Evolutionary conservation across 2,329 filamentous ascomycete genomes (phyloP).

Genomic region (Aspergillus hortae): DNA sequence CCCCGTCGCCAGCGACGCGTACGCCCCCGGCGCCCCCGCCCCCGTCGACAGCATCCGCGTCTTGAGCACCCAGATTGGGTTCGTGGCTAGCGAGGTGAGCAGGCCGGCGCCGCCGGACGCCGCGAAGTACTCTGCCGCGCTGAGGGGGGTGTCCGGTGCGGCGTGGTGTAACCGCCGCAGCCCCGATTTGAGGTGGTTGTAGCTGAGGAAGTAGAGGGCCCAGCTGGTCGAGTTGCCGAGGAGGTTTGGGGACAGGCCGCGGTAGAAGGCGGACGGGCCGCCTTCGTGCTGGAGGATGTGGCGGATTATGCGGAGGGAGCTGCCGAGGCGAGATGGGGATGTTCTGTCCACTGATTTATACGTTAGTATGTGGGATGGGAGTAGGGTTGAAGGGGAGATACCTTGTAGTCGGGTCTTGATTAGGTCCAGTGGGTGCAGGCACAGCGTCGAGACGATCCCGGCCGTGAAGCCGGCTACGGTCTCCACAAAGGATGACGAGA

Average conservation of each 20-base stretch:
- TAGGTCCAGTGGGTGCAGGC: constrained; percentile 88
- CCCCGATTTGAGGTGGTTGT: constrained; percentile 57
- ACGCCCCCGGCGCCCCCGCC: constrained; percentile 69
- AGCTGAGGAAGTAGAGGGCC: constrained; percentile 86
- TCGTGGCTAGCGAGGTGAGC: constrained; percentile 77
- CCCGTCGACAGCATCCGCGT: constrained; percentile 93
- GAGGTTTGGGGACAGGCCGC: constrained; percentile 85
- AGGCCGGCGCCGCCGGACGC: constrained; percentile 68
- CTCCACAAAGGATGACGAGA: constrained; percentile 78
- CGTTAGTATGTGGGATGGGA: neutral
- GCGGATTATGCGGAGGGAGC: constrained; percentile 51
- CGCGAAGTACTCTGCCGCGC: constrained; percentile 72
- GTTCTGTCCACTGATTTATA: constrained; percentile 48
- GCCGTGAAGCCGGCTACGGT: constrained; percentile 85
- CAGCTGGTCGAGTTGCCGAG: constrained; percentile 87
- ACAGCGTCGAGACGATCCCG: constrained; percentile 79
- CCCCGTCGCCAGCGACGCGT: constrained; percentile 72
- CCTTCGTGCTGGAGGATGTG: constrained; percentile 54
- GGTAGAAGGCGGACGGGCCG: constrained; percentile 69
- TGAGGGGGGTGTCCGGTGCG: constrained; percentile 39
- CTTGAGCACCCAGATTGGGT: constrained; percentile 97
- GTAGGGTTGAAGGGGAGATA: constrained; percentile 36
- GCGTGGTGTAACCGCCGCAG: constrained; percentile 41
- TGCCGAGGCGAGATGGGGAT: constrained; percentile 47
- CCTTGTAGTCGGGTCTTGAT: constrained; percentile 95